A percentile compares a stretch with the other conserved stretches of the same genome.
Conservation (phyloP, 1,284 basidiomycete species). For the Anthracocystis panici-leucophaei region DNA sequence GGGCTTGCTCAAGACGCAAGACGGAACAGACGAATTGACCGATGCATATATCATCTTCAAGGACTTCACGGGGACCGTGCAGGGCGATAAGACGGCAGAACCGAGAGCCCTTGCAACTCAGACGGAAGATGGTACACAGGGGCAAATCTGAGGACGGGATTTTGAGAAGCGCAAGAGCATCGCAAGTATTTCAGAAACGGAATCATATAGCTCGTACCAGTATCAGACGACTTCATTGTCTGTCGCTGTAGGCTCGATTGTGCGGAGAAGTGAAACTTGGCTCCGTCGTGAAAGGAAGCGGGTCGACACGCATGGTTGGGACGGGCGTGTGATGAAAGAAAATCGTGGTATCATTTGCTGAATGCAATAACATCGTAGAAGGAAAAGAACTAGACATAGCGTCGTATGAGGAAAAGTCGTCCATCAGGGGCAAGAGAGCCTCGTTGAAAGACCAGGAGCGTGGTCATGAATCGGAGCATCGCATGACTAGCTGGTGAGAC, state of each 20-base stretch:
- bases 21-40: conserved; percentile 79
- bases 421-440: neutral
- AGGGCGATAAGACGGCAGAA: conserved; percentile 11
- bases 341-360: conserved; percentile 37
- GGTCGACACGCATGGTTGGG: too few species aligned
- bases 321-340: neutral
- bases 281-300: neutral
- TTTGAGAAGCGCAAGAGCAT: too few species aligned
- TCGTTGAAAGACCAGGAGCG: too few species aligned
- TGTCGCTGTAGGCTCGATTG: neutral
- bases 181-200: too few species aligned
- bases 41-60: conserved; percentile 90
- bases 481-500: neutral
- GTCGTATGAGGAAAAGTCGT: neutral
- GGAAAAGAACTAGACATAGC: too few species aligned
- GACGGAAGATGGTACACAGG: conserved; percentile 18
- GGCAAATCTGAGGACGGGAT: conserved; percentile 3
- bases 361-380: conserved; percentile 9
- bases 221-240: too few species aligned
- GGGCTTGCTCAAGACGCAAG: conserved; percentile 77
- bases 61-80: conserved; percentile 73
- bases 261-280: neutral
- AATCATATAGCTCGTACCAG: too few species aligned
- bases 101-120: conserved; percentile 16
- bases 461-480: neutral